Evolutionary conservation across 148 eudicot species (phyloP).

Genomic region (Chenopodium berlandieri): DNA sequence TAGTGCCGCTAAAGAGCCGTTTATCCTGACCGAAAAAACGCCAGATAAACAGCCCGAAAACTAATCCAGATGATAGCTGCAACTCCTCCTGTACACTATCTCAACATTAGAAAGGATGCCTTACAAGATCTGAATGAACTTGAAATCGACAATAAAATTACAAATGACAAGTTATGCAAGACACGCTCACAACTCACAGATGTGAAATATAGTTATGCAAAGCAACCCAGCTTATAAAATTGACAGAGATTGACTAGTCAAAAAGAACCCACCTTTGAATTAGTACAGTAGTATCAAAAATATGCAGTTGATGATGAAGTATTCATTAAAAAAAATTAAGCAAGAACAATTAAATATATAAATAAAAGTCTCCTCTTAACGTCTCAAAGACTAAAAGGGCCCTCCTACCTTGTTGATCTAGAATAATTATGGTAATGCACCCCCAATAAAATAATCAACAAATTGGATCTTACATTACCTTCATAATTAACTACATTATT

Average conservation of each 20-base stretch:
- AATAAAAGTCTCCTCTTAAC: neutral
- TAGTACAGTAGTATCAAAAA: neutral
- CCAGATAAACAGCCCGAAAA: conserved; percentile 7
- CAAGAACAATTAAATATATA: neutral
- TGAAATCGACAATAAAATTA: neutral
- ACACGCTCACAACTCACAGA: neutral
- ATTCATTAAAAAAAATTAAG: neutral
- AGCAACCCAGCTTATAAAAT: neutral
- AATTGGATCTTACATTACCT: conserved; percentile 14
- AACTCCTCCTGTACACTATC: conserved; percentile 8
- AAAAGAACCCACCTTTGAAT: neutral
- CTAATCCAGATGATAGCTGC: neutral
- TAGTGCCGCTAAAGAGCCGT: conserved; percentile 6
- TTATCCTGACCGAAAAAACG: neutral
- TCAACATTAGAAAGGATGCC: neutral
- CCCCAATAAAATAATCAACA: conserved; percentile 1
- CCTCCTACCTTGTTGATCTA: conserved; percentile 9
- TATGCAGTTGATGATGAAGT: neutral
- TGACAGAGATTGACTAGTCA: conserved; percentile 11
- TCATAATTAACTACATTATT: neutral
- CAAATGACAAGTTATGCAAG: neutral
- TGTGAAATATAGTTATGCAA: conserved; percentile 2
- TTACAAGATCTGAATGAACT: neutral
- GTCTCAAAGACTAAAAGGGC: conserved; percentile 9
- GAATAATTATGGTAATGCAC: neutral